Percentiles rank a stretch among this genome's conserved stretches.
These are phyloP conservation scores for Hanseniaspora meyeri DNA, from an alignment of 805 yeast genomes.

Conservation along the genomic window DNA sequence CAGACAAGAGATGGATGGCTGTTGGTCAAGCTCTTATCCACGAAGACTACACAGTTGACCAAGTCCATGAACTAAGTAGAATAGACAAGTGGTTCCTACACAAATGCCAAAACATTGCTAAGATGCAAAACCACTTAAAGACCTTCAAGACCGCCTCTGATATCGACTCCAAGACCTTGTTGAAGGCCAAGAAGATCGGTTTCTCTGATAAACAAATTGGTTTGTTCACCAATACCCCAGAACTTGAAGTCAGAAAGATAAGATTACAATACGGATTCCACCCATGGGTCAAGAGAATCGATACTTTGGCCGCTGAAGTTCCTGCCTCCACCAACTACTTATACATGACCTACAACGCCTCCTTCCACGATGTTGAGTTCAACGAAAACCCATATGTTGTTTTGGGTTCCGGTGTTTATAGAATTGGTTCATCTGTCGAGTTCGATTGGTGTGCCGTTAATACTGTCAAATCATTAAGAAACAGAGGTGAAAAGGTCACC, in stretches of 20 bases:
- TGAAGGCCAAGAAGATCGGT: constrained; percentile 87
- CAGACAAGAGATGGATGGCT: constrained; percentile 95
- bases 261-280: constrained; percentile 76
- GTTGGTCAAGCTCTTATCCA: constrained; percentile 93
- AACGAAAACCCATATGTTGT: constrained; percentile 92
- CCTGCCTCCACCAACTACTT: constrained; percentile 92
- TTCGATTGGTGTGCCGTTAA: constrained; percentile 99
- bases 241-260: constrained; percentile 79
- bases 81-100: constrained; percentile 93
- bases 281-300: constrained; percentile 93
- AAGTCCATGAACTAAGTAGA: constrained; percentile 80
- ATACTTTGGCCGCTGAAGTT: constrained; percentile 98
- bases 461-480: constrained; percentile 85
- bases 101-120: constrained; percentile 86
- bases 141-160: constrained; percentile 28
- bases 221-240: constrained; percentile 65
- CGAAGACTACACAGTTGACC: constrained; percentile 81
- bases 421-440: constrained; percentile 97
- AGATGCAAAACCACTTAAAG: constrained; percentile 66
- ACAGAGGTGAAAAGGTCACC: constrained; percentile 74
- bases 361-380: constrained; percentile 71
- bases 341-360: constrained; percentile 90
- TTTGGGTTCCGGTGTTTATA: constrained; percentile 94
- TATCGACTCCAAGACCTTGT: constrained; percentile 56
- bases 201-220: constrained; percentile 96